Base-by-base conservation (phyloP, 306 rosid genomes). In the Trifolium fragiferum region DNA sequence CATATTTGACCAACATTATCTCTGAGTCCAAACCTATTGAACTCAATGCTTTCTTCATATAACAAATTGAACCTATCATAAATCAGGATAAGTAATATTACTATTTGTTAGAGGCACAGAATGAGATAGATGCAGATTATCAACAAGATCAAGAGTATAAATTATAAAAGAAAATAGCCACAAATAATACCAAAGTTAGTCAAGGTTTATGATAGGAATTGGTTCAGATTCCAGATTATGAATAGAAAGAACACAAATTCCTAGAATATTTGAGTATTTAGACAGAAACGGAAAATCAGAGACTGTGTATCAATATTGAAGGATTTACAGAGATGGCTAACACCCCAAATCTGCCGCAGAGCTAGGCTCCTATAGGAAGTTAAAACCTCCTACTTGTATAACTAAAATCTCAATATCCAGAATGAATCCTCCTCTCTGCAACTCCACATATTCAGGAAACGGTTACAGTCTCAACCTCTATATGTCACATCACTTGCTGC, bases 1-100 rank as follows among this genome's bases (percentile, higher is more conserved):
- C 97, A 90, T 84, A 94, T 85, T 82, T 94, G 95, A 49, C 93
- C 95, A 21, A 94, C 95, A 85, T 94, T 94, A 80, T 92, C 96
- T 78, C 99, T 88, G 30, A 94, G 97, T 77, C 99, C 97, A 81
- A 94, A 84, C 81, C 86, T 88, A 86, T 78, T 87, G 84, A 86
- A 94, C 82, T 92, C 97, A 33, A 94, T 87, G 87, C 58, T 73
- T 82, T 92, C 96, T 83, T 94, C 97, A 77, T 88, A 84, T 63
- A 89, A 77, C 84, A 94, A 79, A 35, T 82, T 91, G 90, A 90
- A 94, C 83, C 98, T 94, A 57, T 64, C 58, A 75, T 68, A 77
- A 35, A 70, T n/a, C 25, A 64, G 44, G 73, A 54, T 35, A 69
- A 20, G 37, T 35, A 58, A 53, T 14, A 61, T 70, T 69, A 76